Base-by-base conservation (phyloP, 2,329 filamentous ascomycete genomes). In the Chrysoporthe austroafricana region DNA sequence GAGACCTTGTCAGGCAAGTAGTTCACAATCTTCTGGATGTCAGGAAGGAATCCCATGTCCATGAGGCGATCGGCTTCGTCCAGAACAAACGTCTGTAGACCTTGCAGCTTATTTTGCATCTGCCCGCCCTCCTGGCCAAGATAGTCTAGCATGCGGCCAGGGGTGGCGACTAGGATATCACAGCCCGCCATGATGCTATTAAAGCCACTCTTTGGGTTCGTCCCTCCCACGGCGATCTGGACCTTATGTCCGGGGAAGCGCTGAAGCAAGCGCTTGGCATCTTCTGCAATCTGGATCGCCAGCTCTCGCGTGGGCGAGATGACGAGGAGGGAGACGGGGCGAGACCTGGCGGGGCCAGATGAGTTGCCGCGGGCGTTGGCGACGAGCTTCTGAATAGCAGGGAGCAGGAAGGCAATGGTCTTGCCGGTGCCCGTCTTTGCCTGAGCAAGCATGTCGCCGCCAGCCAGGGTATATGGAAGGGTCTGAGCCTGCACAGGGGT, bases 41-140 rank as follows among this genome's bases (percentile, higher is more conserved):
- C 88, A 2, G 88, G 88, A n/a, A 92, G 88, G 75, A 97, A 97
- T 6, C 96, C 96, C 32, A 98, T 85, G 79, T 99, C 96, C 13
- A 99, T 84, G 36, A 99, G 82, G 68, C 96, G 87, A 78, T 99
- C 96, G 62, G 95, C 96, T 81, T 99, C 96, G 76, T 99, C 96
- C 46, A 99, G 85, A 21, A 96, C 91, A 4, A 96, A 82, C 70
- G 91, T 94, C 76, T 94, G 91, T 48, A 96, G 79, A 48, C 84
- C 80, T 60, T 87, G 84, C 64, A 96, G 83, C 72, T 88, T 90
- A 71, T 89, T 86, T 11, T 89, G 77, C 4, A 90, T 86, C 70
- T 87, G 89, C 13, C 88, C 87, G 71, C 91, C 90, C 11, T 89
- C 91, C 73, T 91, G 91, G 71, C 90, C 87, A 59, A 96, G 82